Evolutionary conservation across 352 stramenopile species (phyloP).

Genomic region (Phytophthora citrophthora): DNA sequence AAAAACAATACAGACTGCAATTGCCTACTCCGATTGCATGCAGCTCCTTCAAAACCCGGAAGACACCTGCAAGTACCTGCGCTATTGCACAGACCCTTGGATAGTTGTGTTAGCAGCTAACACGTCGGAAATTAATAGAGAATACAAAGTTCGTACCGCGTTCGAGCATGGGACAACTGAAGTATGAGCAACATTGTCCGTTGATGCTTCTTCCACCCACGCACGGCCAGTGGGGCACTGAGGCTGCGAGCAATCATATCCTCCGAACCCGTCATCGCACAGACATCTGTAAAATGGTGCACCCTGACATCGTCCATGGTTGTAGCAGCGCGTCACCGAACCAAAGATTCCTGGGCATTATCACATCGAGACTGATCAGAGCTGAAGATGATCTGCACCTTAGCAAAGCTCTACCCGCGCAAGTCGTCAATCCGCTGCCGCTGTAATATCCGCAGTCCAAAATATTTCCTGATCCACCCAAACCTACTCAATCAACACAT

Average conservation of each 20-base stretch:
- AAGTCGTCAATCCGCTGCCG: conserved; percentile 47
- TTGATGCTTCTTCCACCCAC: conserved; percentile 70
- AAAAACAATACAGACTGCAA: no score
- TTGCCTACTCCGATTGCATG: conserved; percentile 67
- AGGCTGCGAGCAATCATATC: conserved; percentile 63
- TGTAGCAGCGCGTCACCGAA: conserved; percentile 56
- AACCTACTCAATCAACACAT: conserved; percentile 14
- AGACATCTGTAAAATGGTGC: conserved; percentile 53
- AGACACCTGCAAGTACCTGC: conserved; percentile 65
- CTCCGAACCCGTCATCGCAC: conserved; percentile 57
- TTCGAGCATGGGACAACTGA: conserved; percentile 73
- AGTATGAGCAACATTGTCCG: conserved; percentile 61
- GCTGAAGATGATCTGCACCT: not conserved
- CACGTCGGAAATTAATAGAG: not conserved
- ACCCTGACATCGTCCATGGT: conserved; percentile 57
- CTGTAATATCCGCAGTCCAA: conserved; percentile 56
- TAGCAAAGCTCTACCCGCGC: conserved; percentile 32
- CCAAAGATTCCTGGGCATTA: conserved; percentile 33
- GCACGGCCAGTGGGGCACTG: conserved; percentile 58
- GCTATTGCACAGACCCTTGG: conserved; percentile 62
- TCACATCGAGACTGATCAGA: conserved; percentile 2
- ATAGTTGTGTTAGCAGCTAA: not conserved
- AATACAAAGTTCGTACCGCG: conserved; percentile 37
- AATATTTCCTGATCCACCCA: conserved; percentile 34
- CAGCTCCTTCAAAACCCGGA: conserved; percentile 66